Evolutionary conservation across 2,329 filamentous ascomycete species (phyloP).

Genomic region (Calonectria pseudoturangicola): DNA sequence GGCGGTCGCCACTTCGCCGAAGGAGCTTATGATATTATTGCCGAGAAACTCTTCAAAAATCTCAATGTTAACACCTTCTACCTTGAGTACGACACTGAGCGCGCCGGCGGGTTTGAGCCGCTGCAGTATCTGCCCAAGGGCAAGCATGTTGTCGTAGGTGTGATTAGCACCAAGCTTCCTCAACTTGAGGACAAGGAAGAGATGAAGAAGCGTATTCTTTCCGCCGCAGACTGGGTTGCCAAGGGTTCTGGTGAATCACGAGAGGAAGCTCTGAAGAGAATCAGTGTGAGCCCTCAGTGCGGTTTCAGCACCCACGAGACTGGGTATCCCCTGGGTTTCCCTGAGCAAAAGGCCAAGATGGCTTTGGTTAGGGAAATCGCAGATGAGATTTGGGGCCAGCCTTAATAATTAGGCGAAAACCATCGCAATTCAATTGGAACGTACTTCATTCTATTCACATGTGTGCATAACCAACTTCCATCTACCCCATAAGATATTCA

Average conservation of each 20-base stretch:
- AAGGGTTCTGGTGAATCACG: slow-evolving; percentile 78
- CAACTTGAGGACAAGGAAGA: slow-evolving; percentile 78
- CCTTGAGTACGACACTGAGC: slow-evolving; percentile 80
- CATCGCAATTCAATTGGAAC: not conserved
- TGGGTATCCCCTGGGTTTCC: slow-evolving; percentile 80
- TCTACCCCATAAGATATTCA: not conserved
- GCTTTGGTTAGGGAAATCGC: slow-evolving; percentile 82
- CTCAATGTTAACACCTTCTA: slow-evolving; percentile 81
- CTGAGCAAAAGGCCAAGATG: slow-evolving; percentile 85
- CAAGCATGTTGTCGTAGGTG: slow-evolving; percentile 79
- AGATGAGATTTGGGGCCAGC: slow-evolving; percentile 79
- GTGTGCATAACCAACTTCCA: not conserved
- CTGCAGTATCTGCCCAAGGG: slow-evolving; percentile 75
- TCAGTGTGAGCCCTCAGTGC: slow-evolving; percentile 83
- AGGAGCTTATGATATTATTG: slow-evolving; percentile 80
- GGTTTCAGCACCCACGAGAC: slow-evolving; percentile 84
- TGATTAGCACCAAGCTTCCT: slow-evolving; percentile 78
- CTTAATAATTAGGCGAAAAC: slow-evolving; percentile 38
- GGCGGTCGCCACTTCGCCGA: slow-evolving; percentile 80
- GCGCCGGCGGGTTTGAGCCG: slow-evolving; percentile 80
- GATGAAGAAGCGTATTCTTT: slow-evolving; percentile 75
- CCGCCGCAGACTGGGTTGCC: slow-evolving; percentile 81
- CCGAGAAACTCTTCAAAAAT: slow-evolving; percentile 78
- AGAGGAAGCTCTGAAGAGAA: slow-evolving; percentile 80
- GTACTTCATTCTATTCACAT: too few species aligned